A percentile compares a stretch with the other conserved stretches of the same genome.
Conservation (phyloP, 495 filamentous ascomycete genomes). For the Xylaria nigripes region DNA sequence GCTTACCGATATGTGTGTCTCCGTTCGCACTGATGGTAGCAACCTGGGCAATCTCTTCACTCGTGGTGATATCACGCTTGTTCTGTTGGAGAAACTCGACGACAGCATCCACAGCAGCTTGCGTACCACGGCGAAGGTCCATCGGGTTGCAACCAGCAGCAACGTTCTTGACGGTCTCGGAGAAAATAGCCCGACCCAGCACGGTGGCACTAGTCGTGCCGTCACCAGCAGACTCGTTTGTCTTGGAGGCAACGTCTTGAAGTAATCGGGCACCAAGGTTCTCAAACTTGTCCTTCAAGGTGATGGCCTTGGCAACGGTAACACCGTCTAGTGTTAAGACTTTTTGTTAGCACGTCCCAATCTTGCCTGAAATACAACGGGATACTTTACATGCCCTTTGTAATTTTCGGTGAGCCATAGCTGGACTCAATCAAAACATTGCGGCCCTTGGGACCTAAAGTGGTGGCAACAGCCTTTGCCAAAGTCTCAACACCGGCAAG, state of each 20-base stretch:
- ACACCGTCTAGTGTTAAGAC: conserved; percentile 66
- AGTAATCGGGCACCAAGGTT: conserved; percentile 95
- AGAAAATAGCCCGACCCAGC: conserved; percentile 96
- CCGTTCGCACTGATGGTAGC: conserved; percentile 98
- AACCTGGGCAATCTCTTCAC: conserved; percentile 94
- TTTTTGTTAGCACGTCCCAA: conserved; percentile 13
- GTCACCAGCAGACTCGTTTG: conserved; percentile 97
- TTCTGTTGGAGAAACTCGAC: conserved; percentile 89
- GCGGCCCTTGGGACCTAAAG: conserved; percentile 92
- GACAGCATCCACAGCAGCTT: conserved; percentile 90
- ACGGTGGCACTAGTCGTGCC: conserved; percentile 97
- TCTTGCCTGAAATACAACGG: neutral
- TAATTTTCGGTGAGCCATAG: conserved; percentile 98
- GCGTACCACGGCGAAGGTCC: conserved; percentile 93
- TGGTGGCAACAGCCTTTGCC: conserved; percentile 92
- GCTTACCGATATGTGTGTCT: conserved; percentile 87
- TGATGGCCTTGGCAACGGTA: conserved; percentile 85
- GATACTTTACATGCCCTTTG: conserved; percentile 65
- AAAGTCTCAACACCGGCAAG: conserved; percentile 94
- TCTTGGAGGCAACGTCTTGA: conserved; percentile 98
- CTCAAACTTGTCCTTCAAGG: conserved; percentile 97
- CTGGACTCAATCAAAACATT: conserved; percentile 97
- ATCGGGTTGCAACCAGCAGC: conserved; percentile 99
- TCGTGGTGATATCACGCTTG: conserved; percentile 95
- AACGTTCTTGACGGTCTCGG: conserved; percentile 99